phyloP scores from a whole-genome alignment of 1,284 basidiomycete species.

The Tilletia caries region DNA sequence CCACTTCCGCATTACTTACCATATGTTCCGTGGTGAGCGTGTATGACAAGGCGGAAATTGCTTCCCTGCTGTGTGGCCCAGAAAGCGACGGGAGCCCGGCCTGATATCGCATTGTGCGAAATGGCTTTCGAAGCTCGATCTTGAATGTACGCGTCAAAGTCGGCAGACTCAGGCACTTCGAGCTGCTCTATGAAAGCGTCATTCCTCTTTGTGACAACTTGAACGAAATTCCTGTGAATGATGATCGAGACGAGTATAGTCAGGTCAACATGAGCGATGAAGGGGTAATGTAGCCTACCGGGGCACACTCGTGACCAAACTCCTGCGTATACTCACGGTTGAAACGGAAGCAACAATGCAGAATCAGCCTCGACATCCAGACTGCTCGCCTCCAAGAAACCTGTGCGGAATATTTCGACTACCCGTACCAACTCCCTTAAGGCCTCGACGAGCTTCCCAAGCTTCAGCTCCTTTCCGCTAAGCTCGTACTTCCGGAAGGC shows the following conservation, averaged over 20 bases:
- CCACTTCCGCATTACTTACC: neutral
- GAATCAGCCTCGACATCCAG: too few relatives aligned
- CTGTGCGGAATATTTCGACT: slow-evolving; percentile 39
- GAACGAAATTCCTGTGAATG: neutral
- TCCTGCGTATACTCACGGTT: neutral
- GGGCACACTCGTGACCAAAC: too few relatives aligned
- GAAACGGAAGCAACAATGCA: too few relatives aligned
- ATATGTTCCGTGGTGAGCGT: slow-evolving; percentile 44
- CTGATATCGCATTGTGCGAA: neutral
- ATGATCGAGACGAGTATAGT: neutral
- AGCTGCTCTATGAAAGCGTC: neutral
- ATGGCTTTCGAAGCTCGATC: neutral
- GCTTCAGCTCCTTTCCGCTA: neutral
- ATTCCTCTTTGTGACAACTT: neutral
- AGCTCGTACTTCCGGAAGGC: slow-evolving; percentile 29
- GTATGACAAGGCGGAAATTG: slow-evolving; percentile 22
- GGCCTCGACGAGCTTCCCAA: slow-evolving; percentile 22
- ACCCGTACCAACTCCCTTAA: slow-evolving; percentile 21
- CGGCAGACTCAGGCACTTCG: neutral
- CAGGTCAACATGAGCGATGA: neutral
- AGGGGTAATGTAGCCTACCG: too few relatives aligned
- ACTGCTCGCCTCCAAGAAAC: slow-evolving; percentile 21
- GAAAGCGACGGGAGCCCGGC: slow-evolving; percentile 26
- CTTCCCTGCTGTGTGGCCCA: slow-evolving; percentile 22
- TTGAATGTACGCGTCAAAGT: neutral